phyloP scores from a whole-genome alignment of 352 stramenopile genomes.

The Pythium rishiriense region DNA sequence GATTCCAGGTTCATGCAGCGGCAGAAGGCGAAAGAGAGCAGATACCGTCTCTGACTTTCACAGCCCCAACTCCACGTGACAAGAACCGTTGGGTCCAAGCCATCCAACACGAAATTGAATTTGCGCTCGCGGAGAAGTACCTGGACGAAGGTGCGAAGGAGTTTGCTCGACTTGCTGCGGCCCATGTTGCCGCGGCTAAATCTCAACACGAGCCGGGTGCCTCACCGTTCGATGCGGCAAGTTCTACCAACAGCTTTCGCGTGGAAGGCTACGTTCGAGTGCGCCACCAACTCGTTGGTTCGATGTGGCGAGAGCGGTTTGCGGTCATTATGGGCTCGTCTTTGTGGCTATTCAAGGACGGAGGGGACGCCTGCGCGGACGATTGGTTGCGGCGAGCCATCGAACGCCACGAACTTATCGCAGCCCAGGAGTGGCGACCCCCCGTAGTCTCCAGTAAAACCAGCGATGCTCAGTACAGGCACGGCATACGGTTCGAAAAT shows the following conservation, averaged over 20 bases:
- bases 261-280: conserved; percentile 28
- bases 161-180: conserved; percentile 55
- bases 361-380: conserved; percentile 26
- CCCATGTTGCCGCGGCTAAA: conserved; percentile 18
- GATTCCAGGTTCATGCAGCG: neutral
- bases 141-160: conserved; percentile 54
- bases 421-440: conserved; percentile 26
- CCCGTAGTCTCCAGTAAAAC: neutral
- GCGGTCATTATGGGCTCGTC: conserved; percentile 17
- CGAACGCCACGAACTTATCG: conserved; percentile 55
- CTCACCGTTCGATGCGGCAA: neutral
- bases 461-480: conserved; percentile 15
- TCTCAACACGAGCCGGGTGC: neutral
- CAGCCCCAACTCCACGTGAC: conserved; percentile 28
- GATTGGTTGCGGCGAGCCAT: conserved; percentile 33
- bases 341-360: conserved; percentile 36
- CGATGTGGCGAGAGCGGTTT: conserved; percentile 30
- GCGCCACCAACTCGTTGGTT: conserved; percentile 27
- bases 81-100: conserved; percentile 60
- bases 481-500: conserved; percentile 63
- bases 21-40: neutral
- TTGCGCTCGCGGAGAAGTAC: conserved; percentile 54
- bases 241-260: neutral
- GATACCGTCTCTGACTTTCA: conserved; percentile 35
- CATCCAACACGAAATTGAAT: conserved; percentile 61